Conservation (phyloP, 495 filamentous ascomycete genomes). For the Umbilicaria muhlenbergii region DNA sequence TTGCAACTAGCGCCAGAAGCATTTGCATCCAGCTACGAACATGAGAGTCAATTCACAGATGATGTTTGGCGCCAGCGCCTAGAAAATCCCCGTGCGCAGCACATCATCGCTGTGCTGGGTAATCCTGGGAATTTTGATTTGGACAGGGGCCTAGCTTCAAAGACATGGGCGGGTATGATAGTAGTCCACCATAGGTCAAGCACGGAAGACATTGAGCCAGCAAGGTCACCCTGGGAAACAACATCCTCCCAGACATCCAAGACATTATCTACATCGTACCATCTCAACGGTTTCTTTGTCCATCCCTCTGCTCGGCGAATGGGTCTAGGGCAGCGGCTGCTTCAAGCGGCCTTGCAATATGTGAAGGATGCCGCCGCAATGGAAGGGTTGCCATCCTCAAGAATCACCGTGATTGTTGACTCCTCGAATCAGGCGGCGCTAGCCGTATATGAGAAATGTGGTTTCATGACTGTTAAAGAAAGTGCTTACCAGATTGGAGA, state of each 20-base stretch:
- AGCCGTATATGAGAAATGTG: constrained; percentile 28
- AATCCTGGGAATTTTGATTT: constrained; percentile 18
- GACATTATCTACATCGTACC: constrained; percentile 12
- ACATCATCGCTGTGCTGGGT: constrained; percentile 23
- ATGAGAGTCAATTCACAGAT: constrained; percentile 25
- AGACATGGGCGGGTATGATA: neutral
- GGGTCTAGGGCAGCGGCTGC: constrained; percentile 26
- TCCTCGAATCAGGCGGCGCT: constrained; percentile 22
- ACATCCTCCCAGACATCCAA: constrained; percentile 14
- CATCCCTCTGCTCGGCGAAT: constrained; percentile 23
- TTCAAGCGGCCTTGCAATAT: constrained; percentile 19
- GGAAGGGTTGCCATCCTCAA: constrained; percentile 7
- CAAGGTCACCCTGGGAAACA: constrained; percentile 10
- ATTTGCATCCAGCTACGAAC: constrained; percentile 33
- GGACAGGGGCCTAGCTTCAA: constrained; percentile 12
- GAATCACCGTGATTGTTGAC: constrained; percentile 23
- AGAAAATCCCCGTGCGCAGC: constrained; percentile 26
- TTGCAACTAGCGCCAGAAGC: constrained; percentile 18
- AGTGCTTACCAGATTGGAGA: too few species aligned
- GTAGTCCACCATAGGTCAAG: neutral
- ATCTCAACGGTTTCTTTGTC: constrained; percentile 28
- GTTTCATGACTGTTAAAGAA: constrained; percentile 23
- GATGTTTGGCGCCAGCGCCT: constrained; percentile 28
- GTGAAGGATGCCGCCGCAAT: constrained; percentile 15
- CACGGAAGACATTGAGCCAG: constrained; percentile 8